Conservation (phyloP, 169 alveolate genomes). For the Plasmodium chabaudi region DNA sequence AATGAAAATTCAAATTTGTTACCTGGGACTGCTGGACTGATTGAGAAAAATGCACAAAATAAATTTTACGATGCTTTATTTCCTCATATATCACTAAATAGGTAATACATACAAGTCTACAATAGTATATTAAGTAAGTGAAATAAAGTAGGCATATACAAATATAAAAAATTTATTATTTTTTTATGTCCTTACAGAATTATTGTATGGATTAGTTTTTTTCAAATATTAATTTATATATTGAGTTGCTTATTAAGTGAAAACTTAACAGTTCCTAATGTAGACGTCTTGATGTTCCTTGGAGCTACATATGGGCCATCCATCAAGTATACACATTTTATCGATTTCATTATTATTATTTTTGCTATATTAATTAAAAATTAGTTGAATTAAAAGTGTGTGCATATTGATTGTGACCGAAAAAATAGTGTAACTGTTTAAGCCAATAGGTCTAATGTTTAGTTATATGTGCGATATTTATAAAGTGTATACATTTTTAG, state of each 20-base stretch:
- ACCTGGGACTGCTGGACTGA: conserved; percentile 26
- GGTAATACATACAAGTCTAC: conserved; percentile 4
- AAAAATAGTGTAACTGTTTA: background rate
- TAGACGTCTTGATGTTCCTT: conserved; percentile 49
- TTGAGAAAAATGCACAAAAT: conserved; percentile 7
- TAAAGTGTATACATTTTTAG: background rate
- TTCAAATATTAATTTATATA: conserved; percentile 63
- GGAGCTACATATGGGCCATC: conserved; percentile 75
- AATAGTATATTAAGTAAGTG: background rate
- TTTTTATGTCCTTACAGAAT: conserved; percentile 14
- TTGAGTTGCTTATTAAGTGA: conserved; percentile 68
- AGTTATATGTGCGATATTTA: background rate
- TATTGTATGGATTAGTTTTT: conserved; percentile 69
- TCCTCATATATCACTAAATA: conserved; percentile 57
- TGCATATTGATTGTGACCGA: no score
- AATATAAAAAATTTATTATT: background rate
- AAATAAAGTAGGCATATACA: background rate
- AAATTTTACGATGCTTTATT: conserved; percentile 32
- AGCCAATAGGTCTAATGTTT: background rate
- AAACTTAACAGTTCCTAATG: conserved; percentile 53
- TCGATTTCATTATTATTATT: background rate
- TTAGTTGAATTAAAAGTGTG: no score
- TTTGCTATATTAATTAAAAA: no score
- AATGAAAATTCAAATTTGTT: conserved; percentile 6
- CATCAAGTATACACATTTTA: conserved; percentile 11